A percentile compares a stretch with the other conserved stretches of the same genome.
Conservation (phyloP, 495 filamentous ascomycete genomes). For the Pseudomonodictys pantanalensis region DNA sequence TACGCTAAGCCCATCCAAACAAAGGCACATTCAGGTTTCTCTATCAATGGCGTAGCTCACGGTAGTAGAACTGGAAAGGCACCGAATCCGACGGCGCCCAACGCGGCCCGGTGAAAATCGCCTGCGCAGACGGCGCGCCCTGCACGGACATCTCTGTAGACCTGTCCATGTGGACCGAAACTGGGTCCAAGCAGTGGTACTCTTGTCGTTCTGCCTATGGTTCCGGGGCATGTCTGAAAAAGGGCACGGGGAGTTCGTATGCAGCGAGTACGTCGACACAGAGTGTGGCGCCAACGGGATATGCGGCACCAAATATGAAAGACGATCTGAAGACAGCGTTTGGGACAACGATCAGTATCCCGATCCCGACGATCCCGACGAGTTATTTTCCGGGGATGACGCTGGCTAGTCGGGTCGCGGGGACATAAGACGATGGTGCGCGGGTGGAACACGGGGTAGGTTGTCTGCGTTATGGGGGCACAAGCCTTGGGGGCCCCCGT, state of each 20-base stretch:
- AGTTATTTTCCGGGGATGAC: constrained; percentile 51
- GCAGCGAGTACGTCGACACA: constrained; percentile 41
- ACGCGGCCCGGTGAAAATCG: constrained; percentile 51
- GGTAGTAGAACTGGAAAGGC: constrained; percentile 53
- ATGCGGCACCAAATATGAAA: constrained; percentile 51
- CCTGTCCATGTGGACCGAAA: constrained; percentile 61
- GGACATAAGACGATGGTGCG: constrained; percentile 4
- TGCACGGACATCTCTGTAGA: constrained; percentile 55
- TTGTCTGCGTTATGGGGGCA: constrained; percentile 1
- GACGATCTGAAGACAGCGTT: constrained; percentile 47
- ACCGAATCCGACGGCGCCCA: constrained; percentile 50
- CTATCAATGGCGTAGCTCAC: too few relatives aligned
- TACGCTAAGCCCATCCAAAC: background rate
- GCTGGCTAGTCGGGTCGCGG: constrained; percentile 23
- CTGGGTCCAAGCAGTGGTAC: constrained; percentile 47
- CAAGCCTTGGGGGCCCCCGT: too few relatives aligned
- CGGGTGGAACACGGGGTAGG: too few relatives aligned
- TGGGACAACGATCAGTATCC: constrained; percentile 47
- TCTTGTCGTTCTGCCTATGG: constrained; percentile 53
- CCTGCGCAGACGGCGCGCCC: constrained; percentile 49
- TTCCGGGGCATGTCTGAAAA: constrained; percentile 47
- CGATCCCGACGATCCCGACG: constrained; percentile 56
- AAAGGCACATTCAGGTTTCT: background rate
- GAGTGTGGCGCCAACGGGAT: constrained; percentile 45
- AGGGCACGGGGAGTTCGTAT: constrained; percentile 32